Conservation (phyloP, 2,329 filamentous ascomycete species). For the Zymoseptoria tritici region DNA sequence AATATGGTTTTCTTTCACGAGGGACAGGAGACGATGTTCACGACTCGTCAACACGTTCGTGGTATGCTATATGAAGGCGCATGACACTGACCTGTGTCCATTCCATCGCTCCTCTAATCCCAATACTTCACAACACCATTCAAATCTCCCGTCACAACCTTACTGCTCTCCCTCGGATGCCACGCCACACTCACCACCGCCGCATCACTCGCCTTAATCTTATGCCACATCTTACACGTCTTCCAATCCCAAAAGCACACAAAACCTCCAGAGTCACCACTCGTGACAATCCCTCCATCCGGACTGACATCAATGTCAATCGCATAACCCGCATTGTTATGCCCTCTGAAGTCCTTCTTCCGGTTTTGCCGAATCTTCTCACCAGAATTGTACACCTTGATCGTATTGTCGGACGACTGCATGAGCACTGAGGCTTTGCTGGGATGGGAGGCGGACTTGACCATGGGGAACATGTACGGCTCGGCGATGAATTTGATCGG, state of each 20-base stretch:
- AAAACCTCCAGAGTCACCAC: slow-evolving; percentile 79
- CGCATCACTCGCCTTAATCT: slow-evolving; percentile 76
- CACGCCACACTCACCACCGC: slow-evolving; percentile 83
- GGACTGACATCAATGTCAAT: slow-evolving; percentile 84
- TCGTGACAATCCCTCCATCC: slow-evolving; percentile 84
- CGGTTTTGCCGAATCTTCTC: slow-evolving; percentile 96
- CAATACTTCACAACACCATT: slow-evolving; percentile 87
- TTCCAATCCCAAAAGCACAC: slow-evolving; percentile 99
- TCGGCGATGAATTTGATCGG: slow-evolving; percentile 98
- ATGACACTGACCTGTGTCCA: too few relatives aligned
- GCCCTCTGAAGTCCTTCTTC: slow-evolving; percentile 92
- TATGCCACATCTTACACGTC: slow-evolving; percentile 98
- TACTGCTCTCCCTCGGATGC: slow-evolving; percentile 96
- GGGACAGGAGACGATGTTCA: too few relatives aligned
- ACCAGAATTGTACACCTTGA: slow-evolving; percentile 87
- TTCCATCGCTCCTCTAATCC: slow-evolving; percentile 53
- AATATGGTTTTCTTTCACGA: too few relatives aligned
- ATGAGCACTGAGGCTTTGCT: slow-evolving; percentile 91
- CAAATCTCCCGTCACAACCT: slow-evolving; percentile 82
- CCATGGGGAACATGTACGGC: slow-evolving; percentile 96
- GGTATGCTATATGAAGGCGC: too few relatives aligned
- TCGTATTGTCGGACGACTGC: slow-evolving; percentile 91
- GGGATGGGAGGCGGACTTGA: slow-evolving; percentile 74
- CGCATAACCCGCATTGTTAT: slow-evolving; percentile 91
- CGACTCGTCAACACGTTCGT: too few relatives aligned